These are phyloP conservation scores for Fraxinus paxiana DNA, from an alignment of 305 asterid genomes.

Conservation along the genomic window DNA sequence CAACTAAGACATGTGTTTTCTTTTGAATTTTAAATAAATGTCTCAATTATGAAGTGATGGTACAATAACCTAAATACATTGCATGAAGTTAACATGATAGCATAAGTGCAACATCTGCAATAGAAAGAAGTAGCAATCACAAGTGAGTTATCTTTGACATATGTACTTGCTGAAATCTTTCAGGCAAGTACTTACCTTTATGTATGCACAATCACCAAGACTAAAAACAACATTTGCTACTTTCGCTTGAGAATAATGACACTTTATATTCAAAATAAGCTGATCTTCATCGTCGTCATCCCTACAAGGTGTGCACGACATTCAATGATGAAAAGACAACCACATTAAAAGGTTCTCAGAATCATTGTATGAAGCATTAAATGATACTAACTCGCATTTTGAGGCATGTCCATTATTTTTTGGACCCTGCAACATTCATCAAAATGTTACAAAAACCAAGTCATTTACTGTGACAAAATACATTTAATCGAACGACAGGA, in stretches of 20 bases:
- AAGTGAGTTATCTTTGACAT: background rate
- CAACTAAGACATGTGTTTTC: background rate
- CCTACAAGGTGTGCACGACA: conserved; percentile 24
- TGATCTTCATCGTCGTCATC: conserved; percentile 32
- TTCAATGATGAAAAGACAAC: conserved; percentile 4
- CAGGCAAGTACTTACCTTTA: conserved; percentile 45
- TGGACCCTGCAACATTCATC: conserved; percentile 28
- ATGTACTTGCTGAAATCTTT: background rate
- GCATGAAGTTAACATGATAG: background rate
- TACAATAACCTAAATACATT: background rate
- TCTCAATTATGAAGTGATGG: background rate
- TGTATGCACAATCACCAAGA: conserved; percentile 71
- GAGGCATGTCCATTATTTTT: conserved; percentile 18
- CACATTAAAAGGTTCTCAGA: background rate
- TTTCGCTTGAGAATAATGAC: conserved; percentile 70
- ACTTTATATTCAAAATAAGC: conserved; percentile 42
- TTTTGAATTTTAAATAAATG: background rate
- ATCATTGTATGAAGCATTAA: conserved; percentile 9
- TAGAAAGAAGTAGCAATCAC: background rate
- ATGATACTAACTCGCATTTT: conserved; percentile 33
- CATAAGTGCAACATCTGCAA: background rate
- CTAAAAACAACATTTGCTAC: conserved; percentile 36
- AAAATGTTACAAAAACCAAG: background rate
- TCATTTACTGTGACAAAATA: background rate
- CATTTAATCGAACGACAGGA: background rate